Evolutionary conservation across 148 eudicot genomes (phyloP).

Genomic region (Vaccinium macrocarpon): DNA sequence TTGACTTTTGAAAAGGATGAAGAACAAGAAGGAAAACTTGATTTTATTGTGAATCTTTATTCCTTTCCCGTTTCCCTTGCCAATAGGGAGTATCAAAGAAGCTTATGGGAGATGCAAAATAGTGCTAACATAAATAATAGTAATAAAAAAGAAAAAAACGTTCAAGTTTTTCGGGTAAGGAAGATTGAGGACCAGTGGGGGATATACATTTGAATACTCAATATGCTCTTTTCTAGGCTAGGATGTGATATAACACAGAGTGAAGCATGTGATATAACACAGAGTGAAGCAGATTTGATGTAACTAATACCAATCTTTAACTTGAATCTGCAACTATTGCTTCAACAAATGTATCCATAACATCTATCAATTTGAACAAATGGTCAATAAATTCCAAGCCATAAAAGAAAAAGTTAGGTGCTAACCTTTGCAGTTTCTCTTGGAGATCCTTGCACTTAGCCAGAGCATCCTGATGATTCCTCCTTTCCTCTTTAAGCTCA

Average conservation of each 20-base stretch:
- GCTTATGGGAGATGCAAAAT: background rate
- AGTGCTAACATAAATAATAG: background rate
- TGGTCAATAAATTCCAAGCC: slow-evolving; percentile 2
- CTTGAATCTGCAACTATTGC: background rate
- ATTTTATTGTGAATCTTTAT: background rate
- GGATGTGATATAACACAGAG: background rate
- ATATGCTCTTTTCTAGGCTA: background rate
- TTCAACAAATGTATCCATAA: background rate
- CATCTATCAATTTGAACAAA: background rate
- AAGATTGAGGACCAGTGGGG: background rate
- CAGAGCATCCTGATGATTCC: slow-evolving; percentile 59
- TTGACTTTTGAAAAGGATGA: background rate
- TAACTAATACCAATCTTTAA: background rate
- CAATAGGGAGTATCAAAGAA: background rate
- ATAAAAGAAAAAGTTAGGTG: background rate
- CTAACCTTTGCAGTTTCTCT: slow-evolving; percentile 84
- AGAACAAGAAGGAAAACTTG: background rate
- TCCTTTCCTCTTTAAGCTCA: slow-evolving; percentile 72
- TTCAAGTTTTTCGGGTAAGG: background rate
- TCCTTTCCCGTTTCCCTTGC: background rate
- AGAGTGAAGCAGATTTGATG: background rate
- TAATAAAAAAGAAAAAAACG: background rate
- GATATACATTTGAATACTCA: background rate
- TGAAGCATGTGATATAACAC: background rate
- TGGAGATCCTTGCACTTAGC: slow-evolving; percentile 65